Base-by-base conservation (phyloP, 768 basidiomycete genomes). In the Amanita inopinata region DNA sequence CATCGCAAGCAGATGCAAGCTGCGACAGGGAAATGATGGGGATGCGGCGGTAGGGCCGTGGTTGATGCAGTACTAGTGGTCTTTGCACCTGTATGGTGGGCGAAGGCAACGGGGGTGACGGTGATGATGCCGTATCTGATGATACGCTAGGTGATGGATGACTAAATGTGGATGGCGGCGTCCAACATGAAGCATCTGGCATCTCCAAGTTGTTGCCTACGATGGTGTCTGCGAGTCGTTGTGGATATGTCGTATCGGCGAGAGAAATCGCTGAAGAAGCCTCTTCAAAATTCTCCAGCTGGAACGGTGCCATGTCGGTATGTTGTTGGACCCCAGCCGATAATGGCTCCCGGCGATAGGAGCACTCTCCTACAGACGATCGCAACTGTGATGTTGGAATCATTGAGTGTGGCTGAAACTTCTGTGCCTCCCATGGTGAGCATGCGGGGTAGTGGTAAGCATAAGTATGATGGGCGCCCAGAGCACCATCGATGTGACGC, bases 41-140 rank as follows among this genome's bases (percentile, higher is more conserved):
- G 53, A 71, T 69, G 33, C 55, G 61, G 42, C 68, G 64, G 34
- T 57, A 65, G 44, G 69, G 69, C 33, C 67, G 68, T 33, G 69
- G 69, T 49, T 71, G 69, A 55, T 66, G 66, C 22, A 71, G 53
- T 40, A 62, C 60, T 40, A 67, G 56, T 17, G 58, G 54, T 18
- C 48, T 47, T 22, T 52, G 46, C 38, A 50, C 38, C 31, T 35
- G 43, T 40, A 51, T 31, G 27, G 37, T 34, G 19, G 60, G 58
- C 30, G 58, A 49, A 20, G 53, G 54, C 20, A 33, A 31, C 32
- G 33, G 23, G 8, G 46, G 39, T 20, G 45, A 46, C 20, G 34
- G 38, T n/a, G 46, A 14, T 43, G 47, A 45, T 22, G 48, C 33
- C 4, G 47, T 40, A 28, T 46, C 18, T 14, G 52, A 43, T 32